Evolutionary conservation across 2,329 filamentous ascomycete species (phyloP), one percentile per base, ranked within the genome.

Genomic region (Neopestalotiopsis clavispora): DNA sequence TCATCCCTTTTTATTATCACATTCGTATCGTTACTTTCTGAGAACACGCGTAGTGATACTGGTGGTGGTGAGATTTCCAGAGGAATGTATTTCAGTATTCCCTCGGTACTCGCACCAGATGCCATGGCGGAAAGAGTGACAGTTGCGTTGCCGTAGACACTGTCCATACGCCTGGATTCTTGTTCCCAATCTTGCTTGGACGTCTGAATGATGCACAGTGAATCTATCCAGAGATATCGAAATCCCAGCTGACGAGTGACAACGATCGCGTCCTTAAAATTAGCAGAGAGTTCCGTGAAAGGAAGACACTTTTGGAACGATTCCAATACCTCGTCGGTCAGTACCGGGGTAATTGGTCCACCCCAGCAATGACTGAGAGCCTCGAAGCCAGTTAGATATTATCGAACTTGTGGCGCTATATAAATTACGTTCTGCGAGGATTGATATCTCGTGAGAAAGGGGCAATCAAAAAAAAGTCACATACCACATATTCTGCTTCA

Each of bases 221-320:
- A 66, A 57, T 73, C 70, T 38, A 72, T 72, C 71, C 69, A 70
- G 20, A 72, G 68, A 65, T 70, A 73, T 4, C 12, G 28, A 2
- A 66, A 13, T 1, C 65, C 65, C 3, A 66, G 12, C 6, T 38
- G 34, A 6, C 30, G 49, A 3, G 52, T 59, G 1, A 66, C 49
- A 10, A 4, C 23, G 5, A 58, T 52, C 4, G 65, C 52, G 5
- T 66, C 65, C 34, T 38, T 56, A 12, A 66, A 65, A 2, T 42
- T 38, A 10, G 45, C 45, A 9, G 45, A 52, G 17, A 52, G 45
- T 7, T 52, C 45, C 4, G 4, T 52, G 1, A 52, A 10, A 52
- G 45, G 45, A 3, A 52, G 45, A 3, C 1, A 52, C 9, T 52
- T 1, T 23, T 52, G 45, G n/a, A 52, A 52, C 5, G 1, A 20